Percentiles rank a stretch among this genome's conserved stretches.
These are phyloP conservation scores for Biscutella laevigata DNA, from an alignment of 441 rosid species.

Conservation along the genomic window DNA sequence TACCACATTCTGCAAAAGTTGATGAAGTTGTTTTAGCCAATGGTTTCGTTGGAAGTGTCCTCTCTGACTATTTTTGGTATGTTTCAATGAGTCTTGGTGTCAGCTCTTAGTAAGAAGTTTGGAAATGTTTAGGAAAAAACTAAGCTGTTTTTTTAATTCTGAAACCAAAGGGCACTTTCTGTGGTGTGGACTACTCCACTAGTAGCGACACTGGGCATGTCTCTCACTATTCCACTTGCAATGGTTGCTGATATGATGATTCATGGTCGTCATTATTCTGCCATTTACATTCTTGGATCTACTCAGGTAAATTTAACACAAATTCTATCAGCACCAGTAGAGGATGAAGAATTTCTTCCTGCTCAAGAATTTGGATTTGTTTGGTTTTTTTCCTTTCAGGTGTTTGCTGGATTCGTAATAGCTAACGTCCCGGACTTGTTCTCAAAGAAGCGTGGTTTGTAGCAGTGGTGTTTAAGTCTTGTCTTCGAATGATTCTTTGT, in stretches of 20 bases:
- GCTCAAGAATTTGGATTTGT: not conserved
- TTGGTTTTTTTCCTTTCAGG: slow-evolving; percentile 33
- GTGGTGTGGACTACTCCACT: slow-evolving; percentile 88
- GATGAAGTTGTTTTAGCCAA: slow-evolving; percentile 94
- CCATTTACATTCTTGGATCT: slow-evolving; percentile 60
- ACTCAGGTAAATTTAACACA: slow-evolving; percentile 41
- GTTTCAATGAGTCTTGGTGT: not conserved
- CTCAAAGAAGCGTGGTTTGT: slow-evolving; percentile 37
- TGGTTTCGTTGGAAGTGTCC: slow-evolving; percentile 90
- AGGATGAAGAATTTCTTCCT: not conserved
- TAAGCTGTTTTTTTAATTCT: not conserved
- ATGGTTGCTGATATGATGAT: slow-evolving; percentile 78
- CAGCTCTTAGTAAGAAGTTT: not conserved
- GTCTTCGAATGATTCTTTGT: slow-evolving; percentile 23
- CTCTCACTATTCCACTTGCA: slow-evolving; percentile 75
- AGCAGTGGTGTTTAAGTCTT: slow-evolving; percentile 12
- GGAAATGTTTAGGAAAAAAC: slow-evolving; percentile 3
- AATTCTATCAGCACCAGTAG: not conserved
- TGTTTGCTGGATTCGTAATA: slow-evolving; percentile 84
- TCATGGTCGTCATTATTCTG: slow-evolving; percentile 61
- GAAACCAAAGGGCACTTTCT: slow-evolving; percentile 56
- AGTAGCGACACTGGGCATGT: slow-evolving; percentile 72
- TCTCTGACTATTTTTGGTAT: slow-evolving; percentile 91
- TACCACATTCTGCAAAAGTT: slow-evolving; percentile 83
- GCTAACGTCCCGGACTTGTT: slow-evolving; percentile 69